Conservation (phyloP, 2,329 filamentous ascomycete species). For the Talaromyces atroroseus region DNA sequence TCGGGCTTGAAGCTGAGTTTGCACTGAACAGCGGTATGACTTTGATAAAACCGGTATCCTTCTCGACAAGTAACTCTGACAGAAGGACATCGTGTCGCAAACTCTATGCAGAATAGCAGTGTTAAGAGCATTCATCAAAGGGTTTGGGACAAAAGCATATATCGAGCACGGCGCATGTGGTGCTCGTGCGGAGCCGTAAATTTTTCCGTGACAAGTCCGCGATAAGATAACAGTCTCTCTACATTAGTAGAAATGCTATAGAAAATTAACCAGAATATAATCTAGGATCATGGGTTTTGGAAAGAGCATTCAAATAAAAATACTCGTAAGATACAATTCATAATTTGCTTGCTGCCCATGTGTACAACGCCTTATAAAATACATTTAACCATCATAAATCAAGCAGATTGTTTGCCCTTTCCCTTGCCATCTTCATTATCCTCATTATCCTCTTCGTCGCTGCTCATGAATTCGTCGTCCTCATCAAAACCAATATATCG, state of each 20-base stretch:
- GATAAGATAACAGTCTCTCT: constrained; percentile 3
- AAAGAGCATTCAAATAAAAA: not conserved
- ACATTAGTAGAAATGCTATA: no score
- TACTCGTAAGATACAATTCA: not conserved
- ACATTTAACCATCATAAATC: constrained; percentile 5
- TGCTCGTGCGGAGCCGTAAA: constrained; percentile 10
- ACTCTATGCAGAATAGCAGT: not conserved
- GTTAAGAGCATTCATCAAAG: not conserved
- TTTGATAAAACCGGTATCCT: constrained; percentile 3
- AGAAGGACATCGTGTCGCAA: constrained; percentile 1
- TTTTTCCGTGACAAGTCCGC: constrained; percentile 5
- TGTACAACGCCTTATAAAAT: not conserved
- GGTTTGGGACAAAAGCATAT: not conserved
- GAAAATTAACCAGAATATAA: no score
- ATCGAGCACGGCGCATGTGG: not conserved
- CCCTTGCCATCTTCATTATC: constrained; percentile 20
- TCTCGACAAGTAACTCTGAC: not conserved
- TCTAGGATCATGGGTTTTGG: not conserved
- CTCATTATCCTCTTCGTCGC: constrained; percentile 30
- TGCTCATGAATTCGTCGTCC: constrained; percentile 43
- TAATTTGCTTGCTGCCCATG: not conserved
- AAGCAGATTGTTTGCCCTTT: constrained; percentile 33
- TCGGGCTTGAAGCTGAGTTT: not conserved
- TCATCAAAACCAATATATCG: constrained; percentile 46
- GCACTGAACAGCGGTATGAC: not conserved